phyloP scores from a whole-genome alignment of 768 basidiomycete genomes.

The Cubamyces lactineus region DNA sequence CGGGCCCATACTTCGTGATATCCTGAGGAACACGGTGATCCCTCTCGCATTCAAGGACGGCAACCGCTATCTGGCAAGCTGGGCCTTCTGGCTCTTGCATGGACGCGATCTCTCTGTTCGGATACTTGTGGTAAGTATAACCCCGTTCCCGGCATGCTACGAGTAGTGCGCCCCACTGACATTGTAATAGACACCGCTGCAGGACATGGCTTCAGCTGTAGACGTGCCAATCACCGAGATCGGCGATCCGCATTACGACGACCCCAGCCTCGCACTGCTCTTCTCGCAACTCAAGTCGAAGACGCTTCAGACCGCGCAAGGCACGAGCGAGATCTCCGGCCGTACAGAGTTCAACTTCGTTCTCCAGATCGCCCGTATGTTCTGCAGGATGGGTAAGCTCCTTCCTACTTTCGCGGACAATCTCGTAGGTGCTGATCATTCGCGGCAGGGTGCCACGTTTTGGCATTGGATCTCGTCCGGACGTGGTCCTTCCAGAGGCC shows the following conservation, averaged over 20 bases:
- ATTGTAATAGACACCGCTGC: conserved; percentile 69
- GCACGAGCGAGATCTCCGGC: conserved; percentile 88
- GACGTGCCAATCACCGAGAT: conserved; percentile 63
- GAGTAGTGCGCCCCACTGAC: conserved; percentile 3
- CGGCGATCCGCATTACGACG: conserved; percentile 88
- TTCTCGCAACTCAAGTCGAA: conserved; percentile 89
- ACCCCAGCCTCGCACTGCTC: conserved; percentile 88
- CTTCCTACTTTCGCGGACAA: neutral
- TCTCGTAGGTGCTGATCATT: neutral
- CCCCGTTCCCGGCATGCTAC: neutral
- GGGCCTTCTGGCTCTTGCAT: conserved; percentile 96
- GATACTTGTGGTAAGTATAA: conserved; percentile 71
- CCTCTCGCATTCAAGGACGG: conserved; percentile 86
- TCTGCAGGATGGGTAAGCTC: conserved; percentile 88
- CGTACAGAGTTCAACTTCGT: conserved; percentile 94
- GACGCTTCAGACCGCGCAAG: conserved; percentile 91
- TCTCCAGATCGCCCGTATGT: conserved; percentile 89
- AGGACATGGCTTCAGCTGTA: conserved; percentile 65
- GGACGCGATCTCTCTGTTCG: conserved; percentile 88
- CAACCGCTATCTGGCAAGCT: conserved; percentile 91
- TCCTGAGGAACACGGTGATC: conserved; percentile 75
- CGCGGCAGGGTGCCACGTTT: conserved; percentile 78
- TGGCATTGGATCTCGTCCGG: conserved; percentile 88
- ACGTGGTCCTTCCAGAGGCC: conserved; percentile 93
- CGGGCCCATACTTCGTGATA: conserved; percentile 71